Evolutionary conservation across 140 eudicot genomes (phyloP).

Genomic region (Artemisia princeps): DNA sequence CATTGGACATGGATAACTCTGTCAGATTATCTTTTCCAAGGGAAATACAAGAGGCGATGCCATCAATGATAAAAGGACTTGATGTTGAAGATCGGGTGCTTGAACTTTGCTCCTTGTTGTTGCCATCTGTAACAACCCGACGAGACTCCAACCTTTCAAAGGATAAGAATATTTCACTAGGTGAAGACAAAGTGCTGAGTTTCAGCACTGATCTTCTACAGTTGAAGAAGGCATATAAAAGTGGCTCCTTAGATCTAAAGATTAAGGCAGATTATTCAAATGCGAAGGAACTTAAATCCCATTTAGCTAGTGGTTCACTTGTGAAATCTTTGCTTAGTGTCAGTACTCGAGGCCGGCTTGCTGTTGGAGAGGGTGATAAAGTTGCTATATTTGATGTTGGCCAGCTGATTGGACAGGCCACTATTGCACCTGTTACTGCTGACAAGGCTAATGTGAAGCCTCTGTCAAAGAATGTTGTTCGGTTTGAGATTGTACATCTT

Average conservation of each 20-base stretch:
- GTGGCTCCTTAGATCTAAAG: slow-evolving; percentile 89
- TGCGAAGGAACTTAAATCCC: slow-evolving; percentile 85
- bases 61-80: slow-evolving; percentile 54
- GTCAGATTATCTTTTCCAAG: slow-evolving; percentile 57
- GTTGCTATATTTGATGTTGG: slow-evolving; percentile 98
- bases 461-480: slow-evolving; percentile 85
- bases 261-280: slow-evolving; percentile 91
- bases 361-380: slow-evolving; percentile 99
- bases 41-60: slow-evolving; percentile 71
- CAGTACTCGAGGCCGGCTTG: slow-evolving; percentile 84
- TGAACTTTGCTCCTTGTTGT: slow-evolving; percentile 53
- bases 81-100: slow-evolving; percentile 72
- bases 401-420: slow-evolving; percentile 93
- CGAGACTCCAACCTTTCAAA: slow-evolving; percentile 58
- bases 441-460: slow-evolving; percentile 99
- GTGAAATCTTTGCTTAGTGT: slow-evolving; percentile 89
- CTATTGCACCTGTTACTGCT: slow-evolving; percentile 88
- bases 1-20: slow-evolving; percentile 55
- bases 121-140: slow-evolving; percentile 63
- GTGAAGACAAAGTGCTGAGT: slow-evolving; percentile 64
- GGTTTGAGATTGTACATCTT: slow-evolving; percentile 96
- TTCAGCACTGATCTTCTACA: slow-evolving; percentile 67
- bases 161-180: slow-evolving; percentile 53
- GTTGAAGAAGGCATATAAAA: slow-evolving; percentile 89
- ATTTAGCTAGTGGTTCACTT: slow-evolving; percentile 85